Conservation (phyloP, 176 grass and related monocot species). For the Elymus sibiricus region DNA sequence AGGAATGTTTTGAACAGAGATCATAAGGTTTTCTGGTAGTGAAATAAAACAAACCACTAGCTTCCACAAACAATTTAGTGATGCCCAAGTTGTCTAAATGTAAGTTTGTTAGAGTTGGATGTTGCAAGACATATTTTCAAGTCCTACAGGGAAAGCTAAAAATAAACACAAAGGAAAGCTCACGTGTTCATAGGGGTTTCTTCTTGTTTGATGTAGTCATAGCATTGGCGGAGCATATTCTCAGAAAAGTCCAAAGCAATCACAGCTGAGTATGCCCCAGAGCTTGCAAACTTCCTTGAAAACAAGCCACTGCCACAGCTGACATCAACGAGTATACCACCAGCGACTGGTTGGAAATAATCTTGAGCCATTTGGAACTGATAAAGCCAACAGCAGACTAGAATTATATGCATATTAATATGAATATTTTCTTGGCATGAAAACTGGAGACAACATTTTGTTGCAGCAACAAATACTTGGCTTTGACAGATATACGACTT, state of each 20-base stretch:
- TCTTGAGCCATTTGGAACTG: constrained; percentile 97
- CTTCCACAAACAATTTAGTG: background rate
- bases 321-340: constrained; percentile 79
- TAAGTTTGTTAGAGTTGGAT: background rate
- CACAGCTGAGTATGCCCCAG: constrained; percentile 77
- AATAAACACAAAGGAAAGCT: constrained; percentile 29
- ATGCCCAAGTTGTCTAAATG: background rate
- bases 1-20: background rate
- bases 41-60: background rate
- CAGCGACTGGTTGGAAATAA: constrained; percentile 66
- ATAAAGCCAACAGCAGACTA: constrained; percentile 21
- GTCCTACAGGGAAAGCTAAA: background rate
- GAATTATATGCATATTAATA: too few species aligned
- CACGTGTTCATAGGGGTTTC: constrained; percentile 64
- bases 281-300: constrained; percentile 85
- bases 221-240: constrained; percentile 96
- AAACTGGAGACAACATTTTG: background rate
- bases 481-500: background rate
- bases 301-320: constrained; percentile 95
- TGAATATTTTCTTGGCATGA: background rate
- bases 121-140: background rate
- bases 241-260: constrained; percentile 93
- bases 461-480: background rate
- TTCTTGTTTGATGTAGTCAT: constrained; percentile 86
- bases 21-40: background rate